Percentiles rank a stretch among this genome's conserved stretches.
phyloP scores from a whole-genome alignment of 2,329 filamentous ascomycete species.

The Cladobotryum mycophilum region DNA sequence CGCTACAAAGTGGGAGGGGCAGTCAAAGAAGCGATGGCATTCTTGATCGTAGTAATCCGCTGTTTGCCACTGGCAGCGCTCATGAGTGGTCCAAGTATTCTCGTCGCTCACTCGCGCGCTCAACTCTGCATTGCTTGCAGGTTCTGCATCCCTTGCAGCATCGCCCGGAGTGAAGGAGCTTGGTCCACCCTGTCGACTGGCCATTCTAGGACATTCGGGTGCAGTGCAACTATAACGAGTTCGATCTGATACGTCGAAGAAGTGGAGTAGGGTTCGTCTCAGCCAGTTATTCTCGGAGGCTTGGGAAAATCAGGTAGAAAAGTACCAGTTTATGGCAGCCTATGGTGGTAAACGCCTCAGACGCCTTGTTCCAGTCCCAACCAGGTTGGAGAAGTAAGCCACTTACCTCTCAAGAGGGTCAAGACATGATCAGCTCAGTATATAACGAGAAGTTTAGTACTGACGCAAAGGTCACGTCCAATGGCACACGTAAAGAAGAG shows the following conservation, averaged over 20 bases:
- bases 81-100: slow-evolving; percentile 12
- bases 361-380: neutral
- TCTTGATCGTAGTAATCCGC: slow-evolving; percentile 35
- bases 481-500: neutral
- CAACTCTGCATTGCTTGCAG: slow-evolving; percentile 19
- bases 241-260: neutral
- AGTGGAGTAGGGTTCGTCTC: neutral
- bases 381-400: neutral
- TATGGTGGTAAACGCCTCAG: neutral
- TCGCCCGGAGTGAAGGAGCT: slow-evolving; percentile 13
- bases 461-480: neutral
- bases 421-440: slow-evolving; percentile 10
- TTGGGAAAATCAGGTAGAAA: neutral
- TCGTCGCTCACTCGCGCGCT: slow-evolving; percentile 36
- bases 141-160: slow-evolving; percentile 6
- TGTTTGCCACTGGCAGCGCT: slow-evolving; percentile 34
- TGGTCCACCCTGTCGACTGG: slow-evolving; percentile 24
- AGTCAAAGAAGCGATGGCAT: slow-evolving; percentile 43
- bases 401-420: slow-evolving; percentile 3
- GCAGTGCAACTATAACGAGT: neutral
- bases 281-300: neutral
- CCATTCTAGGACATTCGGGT: slow-evolving; percentile 26
- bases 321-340: neutral
- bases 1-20: slow-evolving; percentile 40
- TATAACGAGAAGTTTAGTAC: neutral